phyloP scores from a whole-genome alignment of 805 yeast species.

The Nakazawaea ernobii region DNA sequence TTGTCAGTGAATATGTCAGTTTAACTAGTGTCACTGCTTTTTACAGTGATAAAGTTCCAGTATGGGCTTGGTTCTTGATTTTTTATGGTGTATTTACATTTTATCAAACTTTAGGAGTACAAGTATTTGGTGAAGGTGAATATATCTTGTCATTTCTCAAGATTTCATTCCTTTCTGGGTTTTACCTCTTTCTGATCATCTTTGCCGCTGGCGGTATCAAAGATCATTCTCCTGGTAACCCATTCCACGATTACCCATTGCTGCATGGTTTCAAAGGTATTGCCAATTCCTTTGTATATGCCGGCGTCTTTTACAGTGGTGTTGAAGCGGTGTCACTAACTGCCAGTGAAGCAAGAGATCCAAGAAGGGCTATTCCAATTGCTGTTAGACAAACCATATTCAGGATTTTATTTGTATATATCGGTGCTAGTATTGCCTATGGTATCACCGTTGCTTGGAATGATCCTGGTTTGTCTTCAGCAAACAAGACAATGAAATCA shows the following conservation, averaged over 20 bases:
- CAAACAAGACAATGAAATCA: slow-evolving; percentile 35
- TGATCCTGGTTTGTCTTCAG: slow-evolving; percentile 36
- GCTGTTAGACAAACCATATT: slow-evolving; percentile 51
- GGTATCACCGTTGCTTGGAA: slow-evolving; percentile 57
- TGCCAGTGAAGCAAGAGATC: slow-evolving; percentile 52
- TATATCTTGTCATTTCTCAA: slow-evolving; percentile 47
- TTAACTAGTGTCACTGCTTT: slow-evolving; percentile 42
- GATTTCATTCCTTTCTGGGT: slow-evolving; percentile 40
- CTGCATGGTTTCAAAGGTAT: slow-evolving; percentile 47
- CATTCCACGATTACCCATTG: slow-evolving; percentile 28
- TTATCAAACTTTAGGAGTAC: slow-evolving; percentile 46
- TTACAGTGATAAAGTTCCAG: slow-evolving; percentile 48
- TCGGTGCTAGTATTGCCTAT: slow-evolving; percentile 48
- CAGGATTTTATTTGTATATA: slow-evolving; percentile 47
- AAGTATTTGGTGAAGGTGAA: slow-evolving; percentile 53
- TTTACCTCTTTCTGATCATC: slow-evolving; percentile 44
- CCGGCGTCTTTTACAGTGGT: slow-evolving; percentile 55
- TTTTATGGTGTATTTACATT: slow-evolving; percentile 46
- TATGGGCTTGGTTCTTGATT: slow-evolving; percentile 49
- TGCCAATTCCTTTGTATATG: slow-evolving; percentile 52
- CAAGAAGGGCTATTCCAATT: slow-evolving; percentile 44
- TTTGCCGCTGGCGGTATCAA: slow-evolving; percentile 37
- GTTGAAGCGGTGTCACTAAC: slow-evolving; percentile 50
- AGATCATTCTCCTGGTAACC: slow-evolving; percentile 27
- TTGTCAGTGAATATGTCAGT: slow-evolving; percentile 50